A percentile compares a stretch with the other conserved stretches of the same genome.
phyloP scores from a whole-genome alignment of 73 alveolate genomes.

The Stentor roeselii region DNA sequence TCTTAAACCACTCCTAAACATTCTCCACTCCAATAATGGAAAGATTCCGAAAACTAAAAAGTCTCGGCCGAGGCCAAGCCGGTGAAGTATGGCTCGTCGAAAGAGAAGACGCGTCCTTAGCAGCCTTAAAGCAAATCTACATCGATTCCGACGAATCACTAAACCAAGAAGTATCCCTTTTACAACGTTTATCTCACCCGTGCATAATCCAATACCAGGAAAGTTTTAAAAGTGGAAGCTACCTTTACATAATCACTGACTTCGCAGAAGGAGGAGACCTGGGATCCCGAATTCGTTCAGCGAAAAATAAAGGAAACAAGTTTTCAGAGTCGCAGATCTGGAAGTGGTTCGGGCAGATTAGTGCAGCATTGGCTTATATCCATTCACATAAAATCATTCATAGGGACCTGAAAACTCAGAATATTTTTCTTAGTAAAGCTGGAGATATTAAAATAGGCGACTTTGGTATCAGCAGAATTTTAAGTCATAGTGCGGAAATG shows the following conservation, averaged over 20 bases:
- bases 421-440: constrained; percentile 75
- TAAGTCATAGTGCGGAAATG: constrained; percentile 1
- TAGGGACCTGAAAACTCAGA: constrained; percentile 91
- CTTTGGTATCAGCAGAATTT: constrained; percentile 54
- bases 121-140: not conserved
- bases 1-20: no score
- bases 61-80: no score
- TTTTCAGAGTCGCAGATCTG: constrained; percentile 79
- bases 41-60: no score
- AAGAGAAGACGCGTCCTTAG: not conserved
- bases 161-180: constrained; percentile 76
- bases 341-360: constrained; percentile 79
- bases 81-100: no score
- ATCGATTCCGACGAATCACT: not conserved
- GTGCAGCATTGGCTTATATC: constrained; percentile 81
- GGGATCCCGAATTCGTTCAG: constrained; percentile 47
- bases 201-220: constrained; percentile 79
- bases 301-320: constrained; percentile 38
- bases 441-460: constrained; percentile 72
- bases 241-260: constrained; percentile 91
- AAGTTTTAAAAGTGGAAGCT: constrained; percentile 82
- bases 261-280: constrained; percentile 96
- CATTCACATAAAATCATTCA: constrained; percentile 89
- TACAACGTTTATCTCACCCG: constrained; percentile 80
- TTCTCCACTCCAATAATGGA: no score